A percentile compares a stretch with the other conserved stretches of the same genome.
Conservation (phyloP, 495 filamentous ascomycete genomes). For the Cryomyces antarcticus region DNA sequence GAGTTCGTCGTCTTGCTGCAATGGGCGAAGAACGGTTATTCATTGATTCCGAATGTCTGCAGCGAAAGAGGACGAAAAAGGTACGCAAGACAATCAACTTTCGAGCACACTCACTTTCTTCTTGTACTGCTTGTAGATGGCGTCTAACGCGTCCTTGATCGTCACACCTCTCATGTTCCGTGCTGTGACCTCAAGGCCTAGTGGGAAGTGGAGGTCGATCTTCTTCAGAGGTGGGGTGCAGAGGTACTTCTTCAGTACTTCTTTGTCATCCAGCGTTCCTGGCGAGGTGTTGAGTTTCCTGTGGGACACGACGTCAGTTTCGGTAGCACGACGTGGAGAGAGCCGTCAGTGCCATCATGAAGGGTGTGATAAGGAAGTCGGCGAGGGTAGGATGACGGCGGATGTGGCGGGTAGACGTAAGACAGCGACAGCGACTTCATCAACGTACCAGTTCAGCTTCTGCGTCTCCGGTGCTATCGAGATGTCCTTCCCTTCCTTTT, state of each 20-base stretch:
- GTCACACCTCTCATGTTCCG: conserved; percentile 83
- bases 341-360: too few species aligned
- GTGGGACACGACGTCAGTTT: background rate
- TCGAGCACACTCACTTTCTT: conserved; percentile 45
- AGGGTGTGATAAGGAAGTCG: too few species aligned
- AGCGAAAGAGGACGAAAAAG: background rate
- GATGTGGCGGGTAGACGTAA: background rate
- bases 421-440: background rate
- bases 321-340: too few species aligned
- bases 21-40: background rate
- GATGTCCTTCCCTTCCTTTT: conserved; percentile 52
- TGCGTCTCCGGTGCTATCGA: conserved; percentile 75
- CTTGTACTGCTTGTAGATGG: conserved; percentile 84
- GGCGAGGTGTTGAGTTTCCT: conserved; percentile 88
- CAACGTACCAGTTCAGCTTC: conserved; percentile 65
- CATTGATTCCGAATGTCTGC: background rate
- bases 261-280: conserved; percentile 53
- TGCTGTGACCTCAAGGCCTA: conserved; percentile 73
- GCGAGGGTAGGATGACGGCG: background rate
- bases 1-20: conserved; percentile 73
- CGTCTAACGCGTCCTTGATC: conserved; percentile 84
- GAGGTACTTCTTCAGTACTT: conserved; percentile 59
- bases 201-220: conserved; percentile 74
- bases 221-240: conserved; percentile 71
- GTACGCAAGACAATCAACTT: background rate